Evolutionary conservation across 257 asterid species (phyloP).

Genomic region (Coffea canephora): DNA sequence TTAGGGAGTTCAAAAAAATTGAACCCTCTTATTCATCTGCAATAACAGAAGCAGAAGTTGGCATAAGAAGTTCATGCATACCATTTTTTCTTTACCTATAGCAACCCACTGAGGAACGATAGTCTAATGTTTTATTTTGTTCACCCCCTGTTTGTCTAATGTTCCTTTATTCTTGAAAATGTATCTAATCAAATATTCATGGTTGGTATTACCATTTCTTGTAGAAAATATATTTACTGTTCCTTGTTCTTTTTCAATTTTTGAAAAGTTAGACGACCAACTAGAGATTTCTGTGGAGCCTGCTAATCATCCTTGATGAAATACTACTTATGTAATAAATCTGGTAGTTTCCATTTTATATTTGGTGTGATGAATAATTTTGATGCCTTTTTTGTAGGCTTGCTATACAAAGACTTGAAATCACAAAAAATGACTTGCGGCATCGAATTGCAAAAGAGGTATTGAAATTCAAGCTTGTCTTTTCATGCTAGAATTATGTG

Average conservation of each 20-base stretch:
- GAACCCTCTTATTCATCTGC: not conserved
- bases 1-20: not conserved
- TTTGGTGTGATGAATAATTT: conserved; percentile 21
- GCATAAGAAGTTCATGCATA: not conserved
- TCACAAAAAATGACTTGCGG: conserved; percentile 82
- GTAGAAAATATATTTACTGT: not conserved
- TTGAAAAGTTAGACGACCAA: not conserved
- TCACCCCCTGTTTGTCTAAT: not conserved
- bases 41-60: not conserved
- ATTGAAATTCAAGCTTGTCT: conserved; percentile 6
- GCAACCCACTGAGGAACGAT: not conserved
- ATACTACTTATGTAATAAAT: not conserved
- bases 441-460: conserved; percentile 97
- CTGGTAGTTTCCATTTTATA: not conserved
- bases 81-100: not conserved
- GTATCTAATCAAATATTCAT: too few relatives aligned
- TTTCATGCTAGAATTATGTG: not conserved
- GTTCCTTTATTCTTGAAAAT: not conserved
- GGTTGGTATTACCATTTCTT: not conserved
- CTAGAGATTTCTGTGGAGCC: not conserved
- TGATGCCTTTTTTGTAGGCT: conserved; percentile 46
- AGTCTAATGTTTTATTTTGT: not conserved
- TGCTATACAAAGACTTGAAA: conserved; percentile 91
- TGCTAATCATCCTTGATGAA: not conserved
- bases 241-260: not conserved